Conservation (phyloP, 208 protist species). For the Trypanosoma caninum region DNA sequence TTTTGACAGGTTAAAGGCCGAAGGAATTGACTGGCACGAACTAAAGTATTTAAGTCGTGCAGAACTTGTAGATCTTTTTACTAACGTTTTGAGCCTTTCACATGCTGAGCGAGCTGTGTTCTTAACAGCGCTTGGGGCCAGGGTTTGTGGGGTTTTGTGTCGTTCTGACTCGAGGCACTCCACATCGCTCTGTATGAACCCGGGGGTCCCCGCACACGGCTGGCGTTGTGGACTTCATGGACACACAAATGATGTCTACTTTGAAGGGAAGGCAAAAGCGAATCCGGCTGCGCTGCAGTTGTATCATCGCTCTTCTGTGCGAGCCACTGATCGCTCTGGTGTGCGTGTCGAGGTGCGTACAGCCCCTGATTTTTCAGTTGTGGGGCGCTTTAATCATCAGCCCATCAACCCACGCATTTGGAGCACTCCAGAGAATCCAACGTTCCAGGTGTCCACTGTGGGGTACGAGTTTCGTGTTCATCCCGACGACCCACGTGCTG, state of each 20-base stretch:
- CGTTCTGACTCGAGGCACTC: conserved; percentile 57
- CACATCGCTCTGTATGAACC: conserved; percentile 67
- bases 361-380: conserved; percentile 75
- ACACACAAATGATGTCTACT: conserved; percentile 87
- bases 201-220: conserved; percentile 59
- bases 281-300: conserved; percentile 62
- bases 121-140: conserved; percentile 53
- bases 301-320: conserved; percentile 49
- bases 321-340: conserved; percentile 46
- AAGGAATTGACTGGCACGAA: conserved; percentile 88
- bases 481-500: conserved; percentile 72
- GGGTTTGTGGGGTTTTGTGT: conserved; percentile 85
- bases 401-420: conserved; percentile 80
- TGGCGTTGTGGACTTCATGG: conserved; percentile 83
- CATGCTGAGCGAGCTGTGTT: conserved; percentile 58
- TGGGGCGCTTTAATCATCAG: conserved; percentile 48
- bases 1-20: conserved; percentile 41
- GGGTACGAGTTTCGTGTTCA: conserved; percentile 90
- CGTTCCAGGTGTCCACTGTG: conserved; percentile 67
- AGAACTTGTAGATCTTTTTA: conserved; percentile 58
- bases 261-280: conserved; percentile 79
- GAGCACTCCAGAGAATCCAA: conserved; percentile 59
- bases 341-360: conserved; percentile 68
- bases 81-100: conserved; percentile 40
- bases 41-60: conserved; percentile 62